Evolutionary conservation across 129 eudicot species (phyloP).

Genomic region (Silybum marianum): DNA sequence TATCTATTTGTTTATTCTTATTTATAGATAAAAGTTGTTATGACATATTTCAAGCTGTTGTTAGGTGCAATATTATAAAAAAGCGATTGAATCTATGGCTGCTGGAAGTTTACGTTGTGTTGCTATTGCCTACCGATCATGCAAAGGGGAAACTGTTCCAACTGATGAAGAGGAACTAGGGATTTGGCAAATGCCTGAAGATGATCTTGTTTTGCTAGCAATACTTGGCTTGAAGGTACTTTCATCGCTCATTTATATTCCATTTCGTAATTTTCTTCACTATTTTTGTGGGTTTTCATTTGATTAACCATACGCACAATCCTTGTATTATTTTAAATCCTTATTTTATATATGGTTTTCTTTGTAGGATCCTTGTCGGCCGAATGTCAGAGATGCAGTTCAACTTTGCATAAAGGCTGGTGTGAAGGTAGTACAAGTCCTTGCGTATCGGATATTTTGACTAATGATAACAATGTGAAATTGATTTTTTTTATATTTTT

Average conservation of each 20-base stretch:
- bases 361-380: constrained; percentile 92
- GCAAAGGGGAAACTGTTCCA: constrained; percentile 55
- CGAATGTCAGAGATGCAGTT: constrained; percentile 82
- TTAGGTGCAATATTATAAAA: constrained; percentile 51
- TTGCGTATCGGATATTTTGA: neutral
- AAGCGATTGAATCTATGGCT: constrained; percentile 86
- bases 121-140: constrained; percentile 72
- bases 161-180: constrained; percentile 63
- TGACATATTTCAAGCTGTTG: neutral
- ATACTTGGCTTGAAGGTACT: constrained; percentile 86
- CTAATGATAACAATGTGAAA: neutral
- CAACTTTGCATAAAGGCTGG: constrained; percentile 78
- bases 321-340: neutral
- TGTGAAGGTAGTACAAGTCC: constrained; percentile 55
- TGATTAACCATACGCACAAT: neutral
- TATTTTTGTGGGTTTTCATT: neutral
- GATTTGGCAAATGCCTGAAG: constrained; percentile 78
- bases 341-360: neutral
- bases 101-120: constrained; percentile 86
- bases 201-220: constrained; percentile 78
- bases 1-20: neutral
- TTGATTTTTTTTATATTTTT: too few species aligned
- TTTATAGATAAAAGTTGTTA: too few species aligned
- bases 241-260: neutral
- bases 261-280: neutral